Percentiles rank a stretch among this genome's conserved stretches.
Evolutionary conservation across 2,329 filamentous ascomycete species (phyloP).

Genomic region (Diplodia sapinea): DNA sequence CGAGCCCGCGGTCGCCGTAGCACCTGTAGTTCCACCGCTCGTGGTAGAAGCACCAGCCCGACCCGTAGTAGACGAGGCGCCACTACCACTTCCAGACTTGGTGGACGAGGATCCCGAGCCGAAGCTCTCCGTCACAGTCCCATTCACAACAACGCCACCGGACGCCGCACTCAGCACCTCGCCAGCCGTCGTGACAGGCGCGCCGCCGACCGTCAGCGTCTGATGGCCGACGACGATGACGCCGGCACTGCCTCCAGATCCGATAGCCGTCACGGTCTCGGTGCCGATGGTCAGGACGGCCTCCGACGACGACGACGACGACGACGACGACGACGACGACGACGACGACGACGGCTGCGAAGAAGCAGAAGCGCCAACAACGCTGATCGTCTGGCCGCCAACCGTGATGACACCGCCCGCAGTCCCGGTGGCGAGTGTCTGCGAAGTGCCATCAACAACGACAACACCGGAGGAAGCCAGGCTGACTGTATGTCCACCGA

Average conservation of each 20-base stretch:
- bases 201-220: slow-evolving; percentile 5
- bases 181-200: not conserved
- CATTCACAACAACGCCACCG: not conserved
- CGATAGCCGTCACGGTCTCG: not conserved
- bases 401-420: not conserved
- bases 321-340: too few species aligned
- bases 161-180: not conserved
- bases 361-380: not conserved
- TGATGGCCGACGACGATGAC: not conserved
- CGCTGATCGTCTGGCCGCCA: not conserved
- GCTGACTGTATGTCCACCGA: not conserved
- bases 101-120: not conserved
- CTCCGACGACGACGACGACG: not conserved
- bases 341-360: too few species aligned
- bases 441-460: not conserved
- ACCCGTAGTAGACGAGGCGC: not conserved
- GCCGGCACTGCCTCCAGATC: not conserved
- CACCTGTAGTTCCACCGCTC: not conserved
- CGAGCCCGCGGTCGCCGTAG: not conserved
- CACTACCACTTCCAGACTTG: not conserved
- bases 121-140: not conserved
- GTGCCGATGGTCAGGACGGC: not conserved
- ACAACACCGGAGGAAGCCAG: not conserved
- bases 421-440: not conserved
- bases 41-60: not conserved